Base-by-base conservation (phyloP, 164 flowering plant genomes). In the Liriodendron chinense region DNA sequence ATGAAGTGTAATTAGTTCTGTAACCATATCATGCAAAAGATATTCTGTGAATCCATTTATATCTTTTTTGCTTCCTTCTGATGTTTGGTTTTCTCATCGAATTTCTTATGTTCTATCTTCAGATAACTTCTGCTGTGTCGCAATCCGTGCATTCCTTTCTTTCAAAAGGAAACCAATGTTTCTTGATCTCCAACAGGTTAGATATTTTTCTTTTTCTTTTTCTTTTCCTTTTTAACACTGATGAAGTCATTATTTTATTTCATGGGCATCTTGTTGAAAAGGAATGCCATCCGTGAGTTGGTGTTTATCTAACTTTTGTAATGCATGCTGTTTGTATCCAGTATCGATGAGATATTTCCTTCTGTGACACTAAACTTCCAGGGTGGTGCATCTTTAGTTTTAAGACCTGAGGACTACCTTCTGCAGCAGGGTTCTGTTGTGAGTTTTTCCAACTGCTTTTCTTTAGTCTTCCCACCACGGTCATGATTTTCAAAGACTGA, bases 341-440 rank as follows among this genome's bases (percentile, higher is more conserved):
- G 98, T 74, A 79, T 93, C 69, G 64, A 69, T 34, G 87, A 86
- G 34, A 74, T 83, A 72, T 94, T 96, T 82, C 99, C 99, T 69
- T 74, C 77, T 64, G 94, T 93, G 75, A 82, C 87, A 59, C 83
- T 96, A 12, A 92, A 90, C 80, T 94, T 96, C 78, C 90, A 87
- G 69, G 97, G 97, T 69, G 87, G 87, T 68, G 98, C 93, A 78
- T 80, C 98, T 64, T 78, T 96, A 94, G 64, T 80, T 62, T 80
- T 94, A 69, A 84, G 79, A 72, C 97, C 98, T 16, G 87, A 89
- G 72, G 97, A 94, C 79, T 96, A 96, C 79, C 97, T 83, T 68
- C 65, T 83, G 28, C 73, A 53, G 56, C 76, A 90, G 80, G 87
- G 83, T 67, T 84, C 86, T 50, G 68, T 85, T 24, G 99, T 94